phyloP scores from a whole-genome alignment of 352 stramenopile genomes.

The Globisporangium nodosum region DNA sequence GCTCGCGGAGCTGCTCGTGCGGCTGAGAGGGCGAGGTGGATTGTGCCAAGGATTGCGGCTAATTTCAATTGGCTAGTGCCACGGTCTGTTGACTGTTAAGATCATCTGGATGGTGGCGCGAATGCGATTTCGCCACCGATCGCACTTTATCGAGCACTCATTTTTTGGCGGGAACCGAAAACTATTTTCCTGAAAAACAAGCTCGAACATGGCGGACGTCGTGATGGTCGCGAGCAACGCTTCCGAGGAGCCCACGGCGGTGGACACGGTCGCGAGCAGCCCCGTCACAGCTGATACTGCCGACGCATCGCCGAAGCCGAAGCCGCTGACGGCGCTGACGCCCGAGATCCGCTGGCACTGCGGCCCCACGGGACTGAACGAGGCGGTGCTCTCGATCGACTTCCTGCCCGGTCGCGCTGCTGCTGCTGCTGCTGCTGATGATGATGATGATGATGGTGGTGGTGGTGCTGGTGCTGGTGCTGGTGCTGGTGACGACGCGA shows the following conservation, averaged over 20 bases:
- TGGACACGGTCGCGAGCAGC: neutral
- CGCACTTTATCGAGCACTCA: no score
- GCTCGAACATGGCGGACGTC: neutral
- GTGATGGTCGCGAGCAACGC: neutral
- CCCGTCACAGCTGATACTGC: neutral
- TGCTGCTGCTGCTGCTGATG: neutral
- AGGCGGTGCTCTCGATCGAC: slow-evolving; percentile 80
- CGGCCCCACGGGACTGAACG: slow-evolving; percentile 83
- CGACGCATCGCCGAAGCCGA: slow-evolving; percentile 1
- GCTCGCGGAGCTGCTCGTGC: no score
- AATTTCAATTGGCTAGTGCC: no score
- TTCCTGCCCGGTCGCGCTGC: slow-evolving; percentile 27
- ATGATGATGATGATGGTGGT: neutral
- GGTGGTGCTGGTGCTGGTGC: no score
- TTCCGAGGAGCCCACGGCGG: no score
- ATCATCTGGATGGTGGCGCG: no score
- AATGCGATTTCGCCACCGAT: no score
- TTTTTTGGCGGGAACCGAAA: neutral
- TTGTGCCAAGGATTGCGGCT: no score
- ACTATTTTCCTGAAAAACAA: neutral
- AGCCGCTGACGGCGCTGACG: slow-evolving; percentile 53
- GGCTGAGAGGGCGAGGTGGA: no score
- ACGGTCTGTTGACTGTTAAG: no score
- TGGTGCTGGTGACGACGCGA: no score
- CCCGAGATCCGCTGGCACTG: slow-evolving; percentile 86